A percentile compares a stretch with the other conserved stretches of the same genome.
Conservation (phyloP, 2,329 filamentous ascomycete species). For the Calonectria crousiana region DNA sequence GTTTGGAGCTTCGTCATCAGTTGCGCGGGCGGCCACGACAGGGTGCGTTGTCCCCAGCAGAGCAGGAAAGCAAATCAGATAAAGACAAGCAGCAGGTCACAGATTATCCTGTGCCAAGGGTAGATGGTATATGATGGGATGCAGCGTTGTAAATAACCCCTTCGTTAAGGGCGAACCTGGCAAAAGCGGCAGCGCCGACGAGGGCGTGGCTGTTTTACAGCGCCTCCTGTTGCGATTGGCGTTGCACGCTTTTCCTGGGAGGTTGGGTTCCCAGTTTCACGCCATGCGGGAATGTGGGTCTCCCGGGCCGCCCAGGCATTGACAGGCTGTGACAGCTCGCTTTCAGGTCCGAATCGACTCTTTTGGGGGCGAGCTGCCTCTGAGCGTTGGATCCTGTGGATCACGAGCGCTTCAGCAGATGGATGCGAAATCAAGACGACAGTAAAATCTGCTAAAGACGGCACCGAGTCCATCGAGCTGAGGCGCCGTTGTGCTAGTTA, state of each 20-base stretch:
- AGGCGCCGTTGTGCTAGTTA: neutral
- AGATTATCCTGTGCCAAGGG: neutral
- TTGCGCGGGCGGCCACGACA: neutral
- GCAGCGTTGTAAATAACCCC: neutral
- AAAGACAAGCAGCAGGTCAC: neutral
- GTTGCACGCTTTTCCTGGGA: neutral
- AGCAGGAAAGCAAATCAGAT: neutral
- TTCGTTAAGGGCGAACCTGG: constrained; percentile 5
- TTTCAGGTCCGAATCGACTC: neutral
- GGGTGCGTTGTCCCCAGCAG: neutral
- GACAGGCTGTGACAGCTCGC: neutral
- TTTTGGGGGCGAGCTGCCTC: neutral
- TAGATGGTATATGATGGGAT: neutral
- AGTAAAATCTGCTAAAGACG: neutral
- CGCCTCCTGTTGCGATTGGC: constrained; percentile 36
- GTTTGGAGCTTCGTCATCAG: constrained; percentile 12
- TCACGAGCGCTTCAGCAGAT: neutral
- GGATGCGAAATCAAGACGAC: neutral
- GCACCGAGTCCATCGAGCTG: neutral
- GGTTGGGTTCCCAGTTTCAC: constrained; percentile 32
- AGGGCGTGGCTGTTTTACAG: constrained; percentile 35
- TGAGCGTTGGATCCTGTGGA: neutral
- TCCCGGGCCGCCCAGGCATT: constrained; percentile 12
- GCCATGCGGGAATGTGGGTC: constrained; percentile 31
- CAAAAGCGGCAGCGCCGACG: neutral